A percentile compares a stretch with the other conserved stretches of the same genome.
phyloP scores from a whole-genome alignment of 2,329 filamentous ascomycete genomes.

The Volutella citrinella region DNA sequence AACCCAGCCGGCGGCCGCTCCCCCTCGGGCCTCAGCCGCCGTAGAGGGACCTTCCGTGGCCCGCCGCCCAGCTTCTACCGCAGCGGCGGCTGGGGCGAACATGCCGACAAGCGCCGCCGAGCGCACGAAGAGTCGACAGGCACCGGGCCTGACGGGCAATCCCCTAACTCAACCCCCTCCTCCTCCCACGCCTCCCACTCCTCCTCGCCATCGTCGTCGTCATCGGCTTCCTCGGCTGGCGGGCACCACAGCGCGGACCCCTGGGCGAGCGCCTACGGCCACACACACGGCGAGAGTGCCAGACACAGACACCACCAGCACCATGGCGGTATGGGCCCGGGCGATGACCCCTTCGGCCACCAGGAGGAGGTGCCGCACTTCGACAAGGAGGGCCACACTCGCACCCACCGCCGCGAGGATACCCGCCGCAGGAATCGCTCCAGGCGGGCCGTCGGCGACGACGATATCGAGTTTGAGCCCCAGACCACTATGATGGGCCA shows the following conservation, averaged over 20 bases:
- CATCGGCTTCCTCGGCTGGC: too few relatives aligned
- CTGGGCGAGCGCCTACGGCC: conserved; percentile 20
- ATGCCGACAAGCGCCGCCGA: conserved; percentile 55
- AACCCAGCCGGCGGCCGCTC: conserved; percentile 73
- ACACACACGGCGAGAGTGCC: conserved; percentile 6
- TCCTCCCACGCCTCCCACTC: neutral
- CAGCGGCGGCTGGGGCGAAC: conserved; percentile 72
- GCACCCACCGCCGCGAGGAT: conserved; percentile 68
- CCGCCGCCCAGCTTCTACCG: conserved; percentile 89
- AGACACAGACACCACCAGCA: conserved; percentile 2
- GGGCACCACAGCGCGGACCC: too few relatives aligned
- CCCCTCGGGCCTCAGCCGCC: conserved; percentile 74
- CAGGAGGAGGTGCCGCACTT: conserved; percentile 70
- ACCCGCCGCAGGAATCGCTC: conserved; percentile 36
- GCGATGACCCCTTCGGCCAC: conserved; percentile 46
- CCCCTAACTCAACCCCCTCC: neutral
- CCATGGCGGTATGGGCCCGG: conserved; percentile 56
- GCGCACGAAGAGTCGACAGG: conserved; percentile 46
- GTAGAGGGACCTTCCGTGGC: conserved; percentile 73
- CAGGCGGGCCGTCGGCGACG: conserved; percentile 37
- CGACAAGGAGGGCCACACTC: conserved; percentile 67
- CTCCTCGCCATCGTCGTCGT: conserved; percentile 1
- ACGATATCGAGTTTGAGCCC: conserved; percentile 36
- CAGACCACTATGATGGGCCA: conserved; percentile 41
- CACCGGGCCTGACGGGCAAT: conserved; percentile 19